phyloP scores from a whole-genome alignment of 129 eudicot species.

The Flaveria linearis region DNA sequence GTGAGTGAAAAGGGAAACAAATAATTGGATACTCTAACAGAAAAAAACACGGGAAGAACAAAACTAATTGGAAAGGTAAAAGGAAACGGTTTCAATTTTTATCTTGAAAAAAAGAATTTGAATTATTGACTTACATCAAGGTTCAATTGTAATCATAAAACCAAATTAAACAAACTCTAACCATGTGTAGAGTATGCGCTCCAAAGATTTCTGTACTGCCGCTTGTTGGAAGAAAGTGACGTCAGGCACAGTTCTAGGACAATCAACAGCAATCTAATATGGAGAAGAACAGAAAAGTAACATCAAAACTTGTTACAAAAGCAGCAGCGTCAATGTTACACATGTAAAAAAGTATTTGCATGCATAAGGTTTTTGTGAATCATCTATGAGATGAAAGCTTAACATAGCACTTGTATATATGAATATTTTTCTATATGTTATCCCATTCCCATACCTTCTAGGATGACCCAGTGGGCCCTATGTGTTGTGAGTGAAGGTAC shows the following conservation, averaged over 20 bases:
- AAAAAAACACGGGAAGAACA: background rate
- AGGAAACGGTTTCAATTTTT: background rate
- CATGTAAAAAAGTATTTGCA: background rate
- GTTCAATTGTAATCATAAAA: conserved; percentile 13
- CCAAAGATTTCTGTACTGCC: conserved; percentile 86
- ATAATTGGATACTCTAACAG: background rate
- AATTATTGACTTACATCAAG: background rate
- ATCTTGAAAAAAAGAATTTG: too few relatives aligned
- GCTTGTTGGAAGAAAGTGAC: conserved; percentile 90
- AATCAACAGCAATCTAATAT: conserved; percentile 86
- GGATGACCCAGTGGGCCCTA: background rate
- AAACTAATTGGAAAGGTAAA: background rate
- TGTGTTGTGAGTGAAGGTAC: background rate
- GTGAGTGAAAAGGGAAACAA: background rate
- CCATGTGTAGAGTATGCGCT: conserved; percentile 96
- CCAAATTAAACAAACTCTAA: conserved; percentile 38
- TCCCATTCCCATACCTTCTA: background rate
- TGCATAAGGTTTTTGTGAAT: background rate
- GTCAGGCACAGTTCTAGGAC: conserved; percentile 98
- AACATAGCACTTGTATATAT: background rate
- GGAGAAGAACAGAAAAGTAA: conserved; percentile 7
- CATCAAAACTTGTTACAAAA: conserved; percentile 15
- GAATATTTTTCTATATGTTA: background rate
- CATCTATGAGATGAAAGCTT: background rate
- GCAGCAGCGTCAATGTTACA: background rate